Conservation (phyloP, 257 asterid species). For the Coffea eugenioides region DNA sequence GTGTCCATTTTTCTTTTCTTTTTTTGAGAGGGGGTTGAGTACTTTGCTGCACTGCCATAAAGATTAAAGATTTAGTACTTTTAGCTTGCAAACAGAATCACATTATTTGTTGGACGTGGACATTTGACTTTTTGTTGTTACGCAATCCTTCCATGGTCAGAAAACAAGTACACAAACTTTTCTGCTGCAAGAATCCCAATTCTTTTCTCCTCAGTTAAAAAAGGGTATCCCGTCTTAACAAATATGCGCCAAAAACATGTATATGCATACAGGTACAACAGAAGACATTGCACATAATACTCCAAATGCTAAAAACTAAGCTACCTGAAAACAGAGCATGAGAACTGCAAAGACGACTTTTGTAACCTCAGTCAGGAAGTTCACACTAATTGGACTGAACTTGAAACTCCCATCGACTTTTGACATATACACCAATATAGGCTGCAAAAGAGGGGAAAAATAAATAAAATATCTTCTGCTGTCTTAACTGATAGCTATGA, state of each 20-base stretch:
- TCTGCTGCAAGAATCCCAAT: neutral
- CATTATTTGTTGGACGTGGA: neutral
- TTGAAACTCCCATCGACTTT: conserved; percentile 93
- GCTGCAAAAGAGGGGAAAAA: conserved; percentile 48
- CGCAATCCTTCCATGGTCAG: neutral
- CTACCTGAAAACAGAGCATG: conserved; percentile 94
- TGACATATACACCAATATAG: conserved; percentile 89
- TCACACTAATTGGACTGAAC: conserved; percentile 96
- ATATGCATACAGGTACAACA: neutral
- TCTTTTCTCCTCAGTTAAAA: neutral
- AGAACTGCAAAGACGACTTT: conserved; percentile 79
- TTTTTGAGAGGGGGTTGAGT: neutral
- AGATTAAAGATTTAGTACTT: neutral
- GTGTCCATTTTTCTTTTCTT: neutral
- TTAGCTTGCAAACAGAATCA: neutral
- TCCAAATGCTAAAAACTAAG: conserved; percentile 12
- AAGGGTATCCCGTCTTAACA: neutral
- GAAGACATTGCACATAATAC: neutral
- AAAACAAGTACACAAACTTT: neutral
- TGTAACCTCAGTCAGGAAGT: conserved; percentile 82
- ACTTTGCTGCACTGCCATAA: neutral
- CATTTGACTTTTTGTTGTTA: neutral
- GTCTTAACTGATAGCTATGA: neutral
- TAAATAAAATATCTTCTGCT: neutral
- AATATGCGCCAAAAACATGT: neutral